Evolutionary conservation across 1,284 basidiomycete species (phyloP).

Genomic region (Puccinia coronata): DNA sequence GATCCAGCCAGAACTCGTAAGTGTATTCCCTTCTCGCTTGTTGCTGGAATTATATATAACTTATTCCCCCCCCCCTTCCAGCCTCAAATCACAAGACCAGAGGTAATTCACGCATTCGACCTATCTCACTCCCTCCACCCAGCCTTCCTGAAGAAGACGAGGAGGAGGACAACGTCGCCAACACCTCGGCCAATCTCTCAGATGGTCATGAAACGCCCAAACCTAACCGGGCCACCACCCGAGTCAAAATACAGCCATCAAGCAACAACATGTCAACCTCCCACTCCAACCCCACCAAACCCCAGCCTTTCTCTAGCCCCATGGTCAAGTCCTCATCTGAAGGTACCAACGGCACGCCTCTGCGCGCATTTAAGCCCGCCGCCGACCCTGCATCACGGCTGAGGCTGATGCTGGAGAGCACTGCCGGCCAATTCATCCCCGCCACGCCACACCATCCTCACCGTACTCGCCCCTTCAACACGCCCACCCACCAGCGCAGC

Average conservation of each 20-base stretch:
- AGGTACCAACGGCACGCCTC: not conserved
- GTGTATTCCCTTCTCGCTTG: not conserved
- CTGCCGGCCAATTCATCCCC: conserved; percentile 41
- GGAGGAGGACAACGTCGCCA: not conserved
- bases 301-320: not conserved
- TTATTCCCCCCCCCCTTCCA: conserved; percentile 5
- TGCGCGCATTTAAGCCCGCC: not conserved
- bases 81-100: not conserved
- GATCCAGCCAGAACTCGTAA: too few species aligned
- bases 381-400: conserved; percentile 32
- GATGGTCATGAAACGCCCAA: conserved; percentile 19
- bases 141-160: conserved; percentile 11
- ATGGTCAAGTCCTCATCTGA: conserved; percentile 45
- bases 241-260: conserved; percentile 4
- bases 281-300: not conserved
- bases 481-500: not conserved
- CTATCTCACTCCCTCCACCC: conserved; percentile 36
- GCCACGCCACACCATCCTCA: conserved; percentile 40
- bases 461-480: not conserved
- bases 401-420: conserved; percentile 41
- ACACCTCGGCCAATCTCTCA: not conserved
- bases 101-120: conserved; percentile 21
- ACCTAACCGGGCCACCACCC: not conserved
- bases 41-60: not conserved
- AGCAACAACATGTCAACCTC: not conserved